Percentiles rank a stretch among this genome's conserved stretches.
Conservation (phyloP, 352 stramenopile species). For the Stramenopiles sp. region DNA sequence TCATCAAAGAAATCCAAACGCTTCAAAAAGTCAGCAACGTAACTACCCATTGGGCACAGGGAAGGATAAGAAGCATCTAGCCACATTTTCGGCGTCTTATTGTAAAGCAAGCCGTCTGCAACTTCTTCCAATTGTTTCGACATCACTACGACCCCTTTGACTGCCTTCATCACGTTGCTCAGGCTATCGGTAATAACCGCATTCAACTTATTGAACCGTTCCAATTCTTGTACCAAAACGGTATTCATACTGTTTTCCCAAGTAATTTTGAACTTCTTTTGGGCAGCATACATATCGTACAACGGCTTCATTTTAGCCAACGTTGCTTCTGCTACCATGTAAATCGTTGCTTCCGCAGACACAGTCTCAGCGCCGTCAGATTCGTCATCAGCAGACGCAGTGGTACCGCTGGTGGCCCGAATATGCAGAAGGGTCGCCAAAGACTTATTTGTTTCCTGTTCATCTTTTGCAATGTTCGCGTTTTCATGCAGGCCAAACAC, state of each 20-base stretch:
- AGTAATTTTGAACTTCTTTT: neutral
- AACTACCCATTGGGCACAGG: slow-evolving; percentile 70
- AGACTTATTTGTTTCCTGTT: slow-evolving; percentile 34
- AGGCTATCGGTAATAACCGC: slow-evolving; percentile 29
- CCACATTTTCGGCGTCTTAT: slow-evolving; percentile 64
- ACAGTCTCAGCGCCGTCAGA: slow-evolving; percentile 11
- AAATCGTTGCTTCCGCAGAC: slow-evolving; percentile 18
- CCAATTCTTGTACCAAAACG: slow-evolving; percentile 41
- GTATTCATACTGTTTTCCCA: slow-evolving; percentile 33
- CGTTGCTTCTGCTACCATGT: slow-evolving; percentile 18
- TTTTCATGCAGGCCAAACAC: slow-evolving; percentile 86
- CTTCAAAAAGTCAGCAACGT: slow-evolving; percentile 68
- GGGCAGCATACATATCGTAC: neutral
- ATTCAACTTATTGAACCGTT: slow-evolving; percentile 33
- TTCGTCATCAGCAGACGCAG: neutral
- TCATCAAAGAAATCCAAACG: slow-evolving; percentile 37
- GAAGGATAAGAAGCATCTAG: slow-evolving; percentile 71
- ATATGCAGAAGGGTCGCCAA: slow-evolving; percentile 14
- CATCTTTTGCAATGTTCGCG: slow-evolving; percentile 65
- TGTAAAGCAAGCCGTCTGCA: slow-evolving; percentile 64
- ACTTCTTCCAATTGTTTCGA: slow-evolving; percentile 76
- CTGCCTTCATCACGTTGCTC: slow-evolving; percentile 45
- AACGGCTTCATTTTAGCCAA: neutral
- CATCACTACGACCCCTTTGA: slow-evolving; percentile 76
- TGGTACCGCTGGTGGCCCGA: neutral